Conservation (phyloP, 2,329 filamentous ascomycete species). For the Fusarium sp. region DNA sequence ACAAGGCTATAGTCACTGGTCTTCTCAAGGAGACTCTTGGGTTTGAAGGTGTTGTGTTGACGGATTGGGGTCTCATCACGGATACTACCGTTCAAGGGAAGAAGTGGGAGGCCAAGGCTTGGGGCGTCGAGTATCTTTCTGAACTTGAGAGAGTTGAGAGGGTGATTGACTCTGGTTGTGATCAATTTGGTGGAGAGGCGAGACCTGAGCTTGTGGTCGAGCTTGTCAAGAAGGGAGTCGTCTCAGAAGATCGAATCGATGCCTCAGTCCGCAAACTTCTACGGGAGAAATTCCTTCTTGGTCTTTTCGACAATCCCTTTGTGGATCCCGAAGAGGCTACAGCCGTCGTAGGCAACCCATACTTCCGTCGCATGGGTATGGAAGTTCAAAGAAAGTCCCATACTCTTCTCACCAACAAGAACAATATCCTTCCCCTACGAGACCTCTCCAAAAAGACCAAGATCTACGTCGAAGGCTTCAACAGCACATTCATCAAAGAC, state of each 20-base stretch:
- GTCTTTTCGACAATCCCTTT: slow-evolving; percentile 63
- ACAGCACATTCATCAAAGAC: slow-evolving; percentile 27
- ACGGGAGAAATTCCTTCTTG: slow-evolving; percentile 63
- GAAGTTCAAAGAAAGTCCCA: slow-evolving; percentile 40
- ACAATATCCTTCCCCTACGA: slow-evolving; percentile 35
- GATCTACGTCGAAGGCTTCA: slow-evolving; percentile 41
- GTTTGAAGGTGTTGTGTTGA: slow-evolving; percentile 62
- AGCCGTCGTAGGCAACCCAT: slow-evolving; percentile 55
- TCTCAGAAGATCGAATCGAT: slow-evolving; percentile 57
- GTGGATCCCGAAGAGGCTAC: slow-evolving; percentile 57
- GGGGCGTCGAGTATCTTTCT: slow-evolving; percentile 60
- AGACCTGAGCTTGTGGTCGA: slow-evolving; percentile 61
- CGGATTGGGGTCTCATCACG: slow-evolving; percentile 65
- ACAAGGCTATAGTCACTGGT: slow-evolving; percentile 61
- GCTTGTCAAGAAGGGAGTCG: slow-evolving; percentile 53
- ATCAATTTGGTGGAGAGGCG: slow-evolving; percentile 63
- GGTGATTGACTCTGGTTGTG: slow-evolving; percentile 62
- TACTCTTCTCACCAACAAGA: slow-evolving; percentile 43
- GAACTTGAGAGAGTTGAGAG: slow-evolving; percentile 55
- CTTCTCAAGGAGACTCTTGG: slow-evolving; percentile 60
- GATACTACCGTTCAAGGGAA: neutral
- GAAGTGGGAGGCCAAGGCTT: slow-evolving; percentile 54
- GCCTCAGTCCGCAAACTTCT: slow-evolving; percentile 58
- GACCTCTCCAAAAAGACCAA: slow-evolving; percentile 10
- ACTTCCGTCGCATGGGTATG: slow-evolving; percentile 49